These are phyloP conservation scores for Zymoseptoria brevis DNA, from an alignment of 2,329 filamentous ascomycete species.

Conservation along the genomic window DNA sequence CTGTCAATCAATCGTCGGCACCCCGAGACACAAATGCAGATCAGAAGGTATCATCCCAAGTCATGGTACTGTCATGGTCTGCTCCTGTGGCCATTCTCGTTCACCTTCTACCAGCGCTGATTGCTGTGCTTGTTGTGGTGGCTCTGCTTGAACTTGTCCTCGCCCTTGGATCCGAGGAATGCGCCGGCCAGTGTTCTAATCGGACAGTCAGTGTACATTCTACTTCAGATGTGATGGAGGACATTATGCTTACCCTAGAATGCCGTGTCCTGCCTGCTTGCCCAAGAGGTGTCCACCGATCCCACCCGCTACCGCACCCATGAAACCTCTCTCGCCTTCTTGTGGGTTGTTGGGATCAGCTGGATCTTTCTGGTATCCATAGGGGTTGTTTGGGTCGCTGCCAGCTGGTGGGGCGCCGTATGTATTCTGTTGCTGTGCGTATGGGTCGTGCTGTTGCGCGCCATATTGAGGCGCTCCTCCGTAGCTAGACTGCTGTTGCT, in stretches of 20 bases:
- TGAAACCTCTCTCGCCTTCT: constrained; percentile 50
- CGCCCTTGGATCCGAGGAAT: constrained; percentile 47
- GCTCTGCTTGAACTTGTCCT: constrained; percentile 46
- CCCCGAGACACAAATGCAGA: not conserved
- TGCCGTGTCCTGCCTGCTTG: constrained; percentile 49
- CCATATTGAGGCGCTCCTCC: constrained; percentile 15
- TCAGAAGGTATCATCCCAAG: not conserved
- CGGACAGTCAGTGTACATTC: constrained; percentile 25
- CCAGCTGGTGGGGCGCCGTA: constrained; percentile 36
- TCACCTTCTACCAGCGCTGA: not conserved
- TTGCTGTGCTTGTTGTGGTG: constrained; percentile 18
- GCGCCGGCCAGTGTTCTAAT: constrained; percentile 47
- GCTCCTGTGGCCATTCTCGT: not conserved
- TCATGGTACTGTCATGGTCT: not conserved
- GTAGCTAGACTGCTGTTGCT: constrained; percentile 10
- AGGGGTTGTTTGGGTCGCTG: constrained; percentile 29
- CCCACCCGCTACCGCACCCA: constrained; percentile 50
- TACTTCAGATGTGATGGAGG: not conserved
- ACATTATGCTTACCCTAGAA: constrained; percentile 32
- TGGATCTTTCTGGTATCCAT: constrained; percentile 28
- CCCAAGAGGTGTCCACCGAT: constrained; percentile 50
- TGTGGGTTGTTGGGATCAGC: constrained; percentile 37
- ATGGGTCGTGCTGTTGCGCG: constrained; percentile 13
- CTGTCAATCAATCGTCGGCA: too few relatives aligned
- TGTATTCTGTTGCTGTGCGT: constrained; percentile 25